Percentiles rank a stretch among this genome's conserved stretches.
Evolutionary conservation across 1,284 basidiomycete species (phyloP).

Genomic region (Leccinum cinnamomeum): DNA sequence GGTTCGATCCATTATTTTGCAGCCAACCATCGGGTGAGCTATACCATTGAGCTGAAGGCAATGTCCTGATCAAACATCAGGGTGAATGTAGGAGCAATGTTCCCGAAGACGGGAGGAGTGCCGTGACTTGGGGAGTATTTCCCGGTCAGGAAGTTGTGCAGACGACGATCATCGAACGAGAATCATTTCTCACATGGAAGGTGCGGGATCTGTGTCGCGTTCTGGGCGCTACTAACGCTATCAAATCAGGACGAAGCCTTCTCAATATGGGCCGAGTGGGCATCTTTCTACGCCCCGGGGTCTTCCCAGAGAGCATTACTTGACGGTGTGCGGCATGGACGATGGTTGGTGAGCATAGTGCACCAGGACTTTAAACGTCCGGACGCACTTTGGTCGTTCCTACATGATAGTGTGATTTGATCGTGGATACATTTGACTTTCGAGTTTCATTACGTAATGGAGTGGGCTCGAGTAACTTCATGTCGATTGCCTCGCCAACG

Average conservation of each 20-base stretch:
- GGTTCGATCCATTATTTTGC: conserved; percentile 87
- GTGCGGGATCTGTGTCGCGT: conserved; percentile 40
- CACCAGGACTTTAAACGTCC: conserved; percentile 92
- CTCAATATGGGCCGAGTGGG: conserved; percentile 96
- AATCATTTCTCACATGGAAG: conserved; percentile 94
- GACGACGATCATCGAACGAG: conserved; percentile 94
- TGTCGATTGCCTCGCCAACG: conserved; percentile 67
- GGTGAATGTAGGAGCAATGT: conserved; percentile 86
- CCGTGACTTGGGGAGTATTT: conserved; percentile 99
- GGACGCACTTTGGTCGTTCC: conserved; percentile 84
- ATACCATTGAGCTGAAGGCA: neutral
- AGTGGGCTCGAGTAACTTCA: conserved; percentile 14
- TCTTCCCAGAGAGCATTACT: conserved; percentile 76
- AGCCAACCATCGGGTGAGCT: conserved; percentile 68
- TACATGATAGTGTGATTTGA: conserved; percentile 44
- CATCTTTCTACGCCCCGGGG: conserved; percentile 76
- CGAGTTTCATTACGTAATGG: neutral
- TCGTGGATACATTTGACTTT: neutral
- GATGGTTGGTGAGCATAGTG: conserved; percentile 93
- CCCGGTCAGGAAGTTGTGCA: conserved; percentile 95
- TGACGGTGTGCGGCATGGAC: conserved; percentile 65
- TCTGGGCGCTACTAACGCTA: neutral
- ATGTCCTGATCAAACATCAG: conserved; percentile 37
- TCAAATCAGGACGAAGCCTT: conserved; percentile 87
- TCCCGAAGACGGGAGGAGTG: conserved; percentile 79